phyloP scores from a whole-genome alignment of 2,329 filamentous ascomycete species.

The Arthrobotrys pseudoclavata region DNA sequence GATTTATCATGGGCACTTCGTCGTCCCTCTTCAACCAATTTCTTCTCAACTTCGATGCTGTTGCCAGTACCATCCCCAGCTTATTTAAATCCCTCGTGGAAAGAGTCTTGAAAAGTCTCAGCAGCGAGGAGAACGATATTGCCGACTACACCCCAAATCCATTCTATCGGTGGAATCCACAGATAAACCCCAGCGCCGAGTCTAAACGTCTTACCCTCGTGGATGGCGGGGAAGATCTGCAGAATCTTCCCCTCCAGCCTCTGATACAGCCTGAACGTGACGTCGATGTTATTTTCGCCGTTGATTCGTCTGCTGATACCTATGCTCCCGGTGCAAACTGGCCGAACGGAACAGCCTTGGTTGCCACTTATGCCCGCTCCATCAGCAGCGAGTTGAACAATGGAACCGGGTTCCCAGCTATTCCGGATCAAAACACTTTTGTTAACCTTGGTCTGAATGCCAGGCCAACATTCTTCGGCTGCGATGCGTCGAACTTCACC shows the following conservation, averaged over 20 bases:
- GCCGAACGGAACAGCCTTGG: conserved; percentile 82
- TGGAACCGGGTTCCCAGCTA: conserved; percentile 77
- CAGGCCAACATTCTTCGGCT: conserved; percentile 84
- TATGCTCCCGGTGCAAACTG: conserved; percentile 69
- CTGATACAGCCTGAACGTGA: conserved; percentile 78
- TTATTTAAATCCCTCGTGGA: conserved; percentile 70
- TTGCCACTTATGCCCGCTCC: conserved; percentile 80
- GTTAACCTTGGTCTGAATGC: conserved; percentile 81
- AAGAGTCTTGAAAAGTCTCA: conserved; percentile 69
- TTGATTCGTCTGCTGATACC: conserved; percentile 83
- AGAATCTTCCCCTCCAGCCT: conserved; percentile 84
- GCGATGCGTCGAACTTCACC: conserved; percentile 76
- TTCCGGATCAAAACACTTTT: conserved; percentile 83
- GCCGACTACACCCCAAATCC: conserved; percentile 82
- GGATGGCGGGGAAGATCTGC: conserved; percentile 81
- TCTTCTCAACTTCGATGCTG: conserved; percentile 74
- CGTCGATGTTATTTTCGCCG: conserved; percentile 85
- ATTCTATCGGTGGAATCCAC: conserved; percentile 76
- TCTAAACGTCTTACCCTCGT: conserved; percentile 76
- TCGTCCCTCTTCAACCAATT: conserved; percentile 87
- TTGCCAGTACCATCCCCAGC: conserved; percentile 66
- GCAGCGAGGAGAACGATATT: conserved; percentile 75
- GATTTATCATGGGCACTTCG: conserved; percentile 87
- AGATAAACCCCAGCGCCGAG: conserved; percentile 72
- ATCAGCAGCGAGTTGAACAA: conserved; percentile 71